phyloP scores from a whole-genome alignment of 1,139 yeast genomes.

The Protomyces lactucae-debilis region DNA sequence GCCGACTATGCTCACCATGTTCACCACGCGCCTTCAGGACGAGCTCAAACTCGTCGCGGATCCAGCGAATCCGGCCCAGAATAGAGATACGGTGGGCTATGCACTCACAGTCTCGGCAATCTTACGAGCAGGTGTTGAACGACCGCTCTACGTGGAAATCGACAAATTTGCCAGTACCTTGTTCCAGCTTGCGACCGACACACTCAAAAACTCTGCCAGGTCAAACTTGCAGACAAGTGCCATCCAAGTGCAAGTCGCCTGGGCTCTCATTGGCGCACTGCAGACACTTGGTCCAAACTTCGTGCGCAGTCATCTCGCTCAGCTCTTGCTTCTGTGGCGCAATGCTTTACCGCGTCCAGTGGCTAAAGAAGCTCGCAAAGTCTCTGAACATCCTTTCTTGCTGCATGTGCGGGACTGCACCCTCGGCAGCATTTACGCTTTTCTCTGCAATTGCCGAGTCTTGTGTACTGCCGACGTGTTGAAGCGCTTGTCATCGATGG shows the following conservation, averaged over 20 bases:
- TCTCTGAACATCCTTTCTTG: constrained; percentile 38
- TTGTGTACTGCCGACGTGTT: constrained; percentile 44
- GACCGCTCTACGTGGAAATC: constrained; percentile 39
- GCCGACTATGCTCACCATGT: constrained; percentile 35
- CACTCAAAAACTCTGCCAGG: constrained; percentile 13
- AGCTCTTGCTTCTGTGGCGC: constrained; percentile 74
- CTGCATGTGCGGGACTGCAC: constrained; percentile 42
- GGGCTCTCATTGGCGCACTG: constrained; percentile 74
- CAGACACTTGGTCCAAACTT: constrained; percentile 65
- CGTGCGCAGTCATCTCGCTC: constrained; percentile 67
- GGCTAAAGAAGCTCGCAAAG: constrained; percentile 37
- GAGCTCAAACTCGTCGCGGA: constrained; percentile 35
- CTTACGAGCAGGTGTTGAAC: constrained; percentile 37
- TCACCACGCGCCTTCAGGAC: constrained; percentile 35
- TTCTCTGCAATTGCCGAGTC: constrained; percentile 39
- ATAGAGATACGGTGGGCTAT: constrained; percentile 36
- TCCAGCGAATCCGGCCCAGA: constrained; percentile 31
- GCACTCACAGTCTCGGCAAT: constrained; percentile 36
- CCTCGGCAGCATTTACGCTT: constrained; percentile 40
- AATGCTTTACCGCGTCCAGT: constrained; percentile 55
- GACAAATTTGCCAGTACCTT: constrained; percentile 38
- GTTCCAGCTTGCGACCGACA: constrained; percentile 37
- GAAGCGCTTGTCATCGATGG: constrained; percentile 38
- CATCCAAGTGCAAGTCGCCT: constrained; percentile 40
- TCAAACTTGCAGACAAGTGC: constrained; percentile 13